These are phyloP conservation scores for Salix exigua DNA, from an alignment of 345 rosid genomes.

Conservation along the genomic window DNA sequence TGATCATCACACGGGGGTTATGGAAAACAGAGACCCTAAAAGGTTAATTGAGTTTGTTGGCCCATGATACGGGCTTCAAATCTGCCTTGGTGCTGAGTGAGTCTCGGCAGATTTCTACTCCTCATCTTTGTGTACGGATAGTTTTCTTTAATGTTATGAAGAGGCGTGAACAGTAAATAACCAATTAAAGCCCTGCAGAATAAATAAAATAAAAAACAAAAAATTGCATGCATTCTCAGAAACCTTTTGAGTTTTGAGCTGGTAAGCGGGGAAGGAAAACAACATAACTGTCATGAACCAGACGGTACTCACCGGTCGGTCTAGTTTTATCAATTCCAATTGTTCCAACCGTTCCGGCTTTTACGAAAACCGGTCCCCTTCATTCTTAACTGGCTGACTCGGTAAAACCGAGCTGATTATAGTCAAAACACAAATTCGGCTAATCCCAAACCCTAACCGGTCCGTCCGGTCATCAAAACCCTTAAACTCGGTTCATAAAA, in stretches of 20 bases:
- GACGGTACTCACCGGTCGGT: slow-evolving; percentile 5
- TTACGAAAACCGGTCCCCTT: slow-evolving; percentile 26
- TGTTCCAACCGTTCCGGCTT: slow-evolving; percentile 10
- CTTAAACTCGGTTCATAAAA: slow-evolving; percentile 14
- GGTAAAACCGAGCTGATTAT: slow-evolving; percentile 18
- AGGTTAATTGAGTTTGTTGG: too few species aligned
- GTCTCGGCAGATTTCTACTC: too few species aligned
- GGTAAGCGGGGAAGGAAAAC: not conserved
- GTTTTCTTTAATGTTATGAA: too few species aligned
- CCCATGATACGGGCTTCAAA: too few species aligned
- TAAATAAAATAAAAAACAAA: not conserved
- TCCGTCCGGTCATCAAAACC: slow-evolving; percentile 30
- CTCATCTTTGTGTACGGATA: too few species aligned
- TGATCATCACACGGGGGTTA: too few species aligned
- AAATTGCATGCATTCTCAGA: not conserved
- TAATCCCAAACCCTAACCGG: slow-evolving; percentile 38
- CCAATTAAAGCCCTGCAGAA: too few species aligned
- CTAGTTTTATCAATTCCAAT: not conserved
- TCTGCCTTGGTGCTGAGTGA: too few species aligned
- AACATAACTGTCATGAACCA: slow-evolving; percentile 4
- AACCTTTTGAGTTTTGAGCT: too few species aligned
- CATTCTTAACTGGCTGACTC: slow-evolving; percentile 22
- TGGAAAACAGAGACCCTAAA: too few species aligned
- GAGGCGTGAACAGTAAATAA: too few species aligned
- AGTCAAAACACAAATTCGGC: slow-evolving; percentile 16